phyloP scores from a whole-genome alignment of 306 rosid genomes.

The Prunus mira region DNA sequence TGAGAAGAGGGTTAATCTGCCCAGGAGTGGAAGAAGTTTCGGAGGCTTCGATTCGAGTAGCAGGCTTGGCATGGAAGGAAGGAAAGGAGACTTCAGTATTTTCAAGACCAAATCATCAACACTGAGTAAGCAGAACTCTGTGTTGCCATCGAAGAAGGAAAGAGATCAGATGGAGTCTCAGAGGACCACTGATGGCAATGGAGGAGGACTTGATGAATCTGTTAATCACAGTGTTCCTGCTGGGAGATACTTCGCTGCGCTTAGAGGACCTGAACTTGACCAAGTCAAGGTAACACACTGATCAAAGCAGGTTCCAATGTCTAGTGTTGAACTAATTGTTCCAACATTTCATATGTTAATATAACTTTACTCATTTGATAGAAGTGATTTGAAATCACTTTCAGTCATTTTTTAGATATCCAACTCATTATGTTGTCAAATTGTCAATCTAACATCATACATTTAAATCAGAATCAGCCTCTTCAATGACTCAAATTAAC shows the following conservation, averaged over 20 bases:
- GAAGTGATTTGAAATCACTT: no score
- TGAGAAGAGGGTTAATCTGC: slow-evolving; percentile 35
- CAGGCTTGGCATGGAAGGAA: slow-evolving; percentile 48
- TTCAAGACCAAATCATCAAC: slow-evolving; percentile 58
- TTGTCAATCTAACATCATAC: background rate
- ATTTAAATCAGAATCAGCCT: background rate
- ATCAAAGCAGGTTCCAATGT: background rate
- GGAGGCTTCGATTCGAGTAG: slow-evolving; percentile 53
- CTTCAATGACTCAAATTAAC: no score
- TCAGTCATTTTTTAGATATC: no score
- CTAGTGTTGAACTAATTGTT: background rate
- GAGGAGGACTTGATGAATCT: slow-evolving; percentile 46
- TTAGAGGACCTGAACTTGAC: slow-evolving; percentile 87
- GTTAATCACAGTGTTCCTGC: slow-evolving; percentile 68
- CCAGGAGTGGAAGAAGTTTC: slow-evolving; percentile 69
- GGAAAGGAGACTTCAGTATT: slow-evolving; percentile 60
- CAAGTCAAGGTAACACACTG: slow-evolving; percentile 61
- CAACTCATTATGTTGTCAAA: background rate
- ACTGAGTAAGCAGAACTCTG: slow-evolving; percentile 68
- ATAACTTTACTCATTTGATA: background rate
- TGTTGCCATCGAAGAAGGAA: slow-evolving; percentile 58
- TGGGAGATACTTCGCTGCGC: slow-evolving; percentile 85
- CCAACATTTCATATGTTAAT: background rate
- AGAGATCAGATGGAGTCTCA: slow-evolving; percentile 42
- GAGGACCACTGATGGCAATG: slow-evolving; percentile 28